phyloP scores from a whole-genome alignment of 257 asterid species.

The Vinca minor region DNA sequence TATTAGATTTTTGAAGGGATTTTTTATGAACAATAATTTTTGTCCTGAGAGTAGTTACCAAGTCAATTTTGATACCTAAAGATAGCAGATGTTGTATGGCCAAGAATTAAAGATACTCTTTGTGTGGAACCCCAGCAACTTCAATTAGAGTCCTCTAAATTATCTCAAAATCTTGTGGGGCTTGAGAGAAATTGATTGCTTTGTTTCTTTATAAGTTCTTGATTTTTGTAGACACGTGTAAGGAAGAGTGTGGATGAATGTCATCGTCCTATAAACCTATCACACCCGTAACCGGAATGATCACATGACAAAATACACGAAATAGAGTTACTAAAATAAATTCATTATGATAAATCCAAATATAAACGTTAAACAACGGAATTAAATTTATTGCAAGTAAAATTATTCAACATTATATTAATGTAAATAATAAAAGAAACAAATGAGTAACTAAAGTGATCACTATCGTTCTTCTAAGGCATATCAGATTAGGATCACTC shows the following conservation, averaged over 20 bases:
- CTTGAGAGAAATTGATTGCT: slow-evolving; percentile 12
- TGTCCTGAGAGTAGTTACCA: slow-evolving; percentile 16
- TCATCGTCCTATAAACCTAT: too few relatives aligned
- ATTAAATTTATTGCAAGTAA: too few relatives aligned
- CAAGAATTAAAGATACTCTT: slow-evolving; percentile 19
- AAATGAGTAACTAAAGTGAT: too few relatives aligned
- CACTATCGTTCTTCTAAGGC: too few relatives aligned
- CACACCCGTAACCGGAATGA: too few relatives aligned
- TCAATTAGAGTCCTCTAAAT: slow-evolving; percentile 1
- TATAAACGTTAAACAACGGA: too few relatives aligned
- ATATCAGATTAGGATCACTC: too few relatives aligned
- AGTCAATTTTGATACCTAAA: slow-evolving; percentile 14
- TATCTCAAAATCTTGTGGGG: slow-evolving; percentile 11
- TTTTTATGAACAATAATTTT: slow-evolving; percentile 21
- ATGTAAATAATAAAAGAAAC: too few relatives aligned
- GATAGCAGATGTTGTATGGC: slow-evolving; percentile 21
- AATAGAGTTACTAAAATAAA: too few relatives aligned
- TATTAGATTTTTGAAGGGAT: slow-evolving; percentile 21
- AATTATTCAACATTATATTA: too few relatives aligned
- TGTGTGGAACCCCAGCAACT: slow-evolving; percentile 10
- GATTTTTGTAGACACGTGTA: slow-evolving; percentile 8
- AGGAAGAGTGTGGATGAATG: slow-evolving; percentile 9
- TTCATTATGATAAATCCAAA: too few relatives aligned
- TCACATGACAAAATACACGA: too few relatives aligned
- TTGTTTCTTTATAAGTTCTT: slow-evolving; percentile 8